Percentiles rank a stretch among this genome's conserved stretches.
Evolutionary conservation across 768 basidiomycete genomes (phyloP).

Genomic region (Bullera alba): DNA sequence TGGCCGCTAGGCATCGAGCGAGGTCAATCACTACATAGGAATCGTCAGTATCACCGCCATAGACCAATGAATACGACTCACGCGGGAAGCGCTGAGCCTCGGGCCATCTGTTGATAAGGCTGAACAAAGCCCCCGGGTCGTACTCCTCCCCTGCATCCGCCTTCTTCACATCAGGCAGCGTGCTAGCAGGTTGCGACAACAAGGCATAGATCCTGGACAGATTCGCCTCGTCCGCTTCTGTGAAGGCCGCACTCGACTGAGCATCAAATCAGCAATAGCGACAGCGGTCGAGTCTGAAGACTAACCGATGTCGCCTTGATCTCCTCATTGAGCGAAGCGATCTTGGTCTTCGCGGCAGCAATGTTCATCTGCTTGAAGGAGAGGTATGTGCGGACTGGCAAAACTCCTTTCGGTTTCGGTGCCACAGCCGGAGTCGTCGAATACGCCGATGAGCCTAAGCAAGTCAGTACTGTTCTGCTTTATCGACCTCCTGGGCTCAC

Average conservation of each 20-base stretch:
- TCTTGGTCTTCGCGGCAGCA: constrained; percentile 57
- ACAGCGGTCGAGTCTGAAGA: neutral
- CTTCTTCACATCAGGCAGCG: constrained; percentile 17
- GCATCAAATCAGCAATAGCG: neutral
- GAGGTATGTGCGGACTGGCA: constrained; percentile 52
- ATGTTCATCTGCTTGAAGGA: constrained; percentile 74
- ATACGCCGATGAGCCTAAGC: constrained; percentile 44
- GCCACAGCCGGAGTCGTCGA: constrained; percentile 44
- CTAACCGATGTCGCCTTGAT: constrained; percentile 49
- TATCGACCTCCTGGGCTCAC: constrained; percentile 51
- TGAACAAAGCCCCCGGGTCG: constrained; percentile 16
- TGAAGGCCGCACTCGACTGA: constrained; percentile 21
- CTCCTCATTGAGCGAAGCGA: constrained; percentile 64
- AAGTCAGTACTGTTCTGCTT: constrained; percentile 54
- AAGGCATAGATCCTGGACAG: constrained; percentile 26
- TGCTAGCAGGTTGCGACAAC: constrained; percentile 14
- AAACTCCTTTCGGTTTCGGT: constrained; percentile 42
- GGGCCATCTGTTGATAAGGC: constrained; percentile 27
- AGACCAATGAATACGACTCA: constrained; percentile 14
- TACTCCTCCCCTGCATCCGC: constrained; percentile 22
- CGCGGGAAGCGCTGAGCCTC: constrained; percentile 42
- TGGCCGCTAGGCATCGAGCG: constrained; percentile 64
- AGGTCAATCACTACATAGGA: constrained; percentile 68
- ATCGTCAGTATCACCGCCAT: constrained; percentile 4
- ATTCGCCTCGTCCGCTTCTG: constrained; percentile 24